Evolutionary conservation across 169 alveolate species (phyloP).

Genomic region (Theileria orientalis): DNA sequence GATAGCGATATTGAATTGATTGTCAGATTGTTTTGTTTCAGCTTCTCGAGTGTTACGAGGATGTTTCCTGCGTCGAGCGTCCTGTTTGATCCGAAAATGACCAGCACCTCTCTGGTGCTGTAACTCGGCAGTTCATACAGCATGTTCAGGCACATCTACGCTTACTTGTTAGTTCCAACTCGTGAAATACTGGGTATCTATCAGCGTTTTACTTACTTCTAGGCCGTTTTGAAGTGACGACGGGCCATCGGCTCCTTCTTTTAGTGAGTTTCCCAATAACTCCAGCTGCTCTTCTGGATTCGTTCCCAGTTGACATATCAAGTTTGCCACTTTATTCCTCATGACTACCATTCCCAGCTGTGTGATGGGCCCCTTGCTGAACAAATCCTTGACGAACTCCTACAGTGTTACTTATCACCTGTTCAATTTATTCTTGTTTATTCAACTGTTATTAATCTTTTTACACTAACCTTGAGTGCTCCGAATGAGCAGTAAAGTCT

Average conservation of each 20-base stretch:
- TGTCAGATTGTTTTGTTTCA: conserved; percentile 34
- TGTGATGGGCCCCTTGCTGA: conserved; percentile 73
- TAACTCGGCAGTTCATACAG: conserved; percentile 67
- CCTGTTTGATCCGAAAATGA: conserved; percentile 73
- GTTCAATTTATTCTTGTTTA: neutral
- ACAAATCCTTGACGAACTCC: conserved; percentile 65
- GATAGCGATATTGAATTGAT: conserved; percentile 60
- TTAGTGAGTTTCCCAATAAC: conserved; percentile 41
- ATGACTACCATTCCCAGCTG: conserved; percentile 71
- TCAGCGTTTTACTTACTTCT: conserved; percentile 42
- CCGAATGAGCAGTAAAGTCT: conserved; percentile 70
- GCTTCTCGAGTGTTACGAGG: conserved; percentile 45
- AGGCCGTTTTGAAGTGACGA: conserved; percentile 76
- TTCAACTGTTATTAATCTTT: neutral
- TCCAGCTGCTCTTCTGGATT: conserved; percentile 64
- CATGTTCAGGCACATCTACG: conserved; percentile 64
- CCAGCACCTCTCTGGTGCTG: conserved; percentile 73
- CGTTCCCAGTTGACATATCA: conserved; percentile 70
- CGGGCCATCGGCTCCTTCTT: conserved; percentile 72
- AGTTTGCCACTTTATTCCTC: conserved; percentile 67
- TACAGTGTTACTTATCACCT: too few species aligned
- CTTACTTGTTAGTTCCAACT: neutral
- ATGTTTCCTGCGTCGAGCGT: conserved; percentile 73
- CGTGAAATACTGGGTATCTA: neutral
- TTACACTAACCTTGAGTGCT: conserved; percentile 62